Conservation (phyloP, 495 filamentous ascomycete genomes). For the Penicillium diatomitis region DNA sequence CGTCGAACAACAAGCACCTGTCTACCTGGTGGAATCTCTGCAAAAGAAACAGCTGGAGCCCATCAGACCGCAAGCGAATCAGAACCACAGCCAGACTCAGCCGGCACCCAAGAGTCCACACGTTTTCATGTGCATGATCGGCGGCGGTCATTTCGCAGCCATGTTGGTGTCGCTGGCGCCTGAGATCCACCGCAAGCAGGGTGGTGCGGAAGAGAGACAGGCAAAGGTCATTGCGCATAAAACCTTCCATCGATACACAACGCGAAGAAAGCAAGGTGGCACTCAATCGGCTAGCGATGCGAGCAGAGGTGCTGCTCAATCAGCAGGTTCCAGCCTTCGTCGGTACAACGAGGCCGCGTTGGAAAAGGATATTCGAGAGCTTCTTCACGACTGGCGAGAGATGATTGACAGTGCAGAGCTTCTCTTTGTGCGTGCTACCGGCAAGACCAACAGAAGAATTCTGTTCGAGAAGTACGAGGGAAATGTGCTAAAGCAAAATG, state of each 20-base stretch:
- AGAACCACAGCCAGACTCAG: constrained; percentile 38
- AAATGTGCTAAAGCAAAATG: constrained; percentile 72
- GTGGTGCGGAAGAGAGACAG: constrained; percentile 66
- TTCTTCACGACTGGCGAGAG: constrained; percentile 72
- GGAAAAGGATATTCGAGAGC: constrained; percentile 67
- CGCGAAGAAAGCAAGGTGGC: constrained; percentile 89
- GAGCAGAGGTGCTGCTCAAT: constrained; percentile 85
- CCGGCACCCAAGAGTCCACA: constrained; percentile 59
- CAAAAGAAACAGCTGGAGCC: constrained; percentile 67
- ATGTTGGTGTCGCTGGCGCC: constrained; percentile 89
- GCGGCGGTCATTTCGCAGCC: constrained; percentile 92
- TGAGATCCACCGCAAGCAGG: constrained; percentile 58
- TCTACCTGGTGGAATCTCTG: constrained; percentile 53
- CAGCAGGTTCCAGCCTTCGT: constrained; percentile 80
- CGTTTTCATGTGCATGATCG: constrained; percentile 96
- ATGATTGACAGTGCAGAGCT: constrained; percentile 77
- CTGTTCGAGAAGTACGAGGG: constrained; percentile 87
- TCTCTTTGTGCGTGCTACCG: constrained; percentile 82
- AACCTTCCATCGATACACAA: constrained; percentile 96
- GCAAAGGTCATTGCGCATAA: constrained; percentile 87
- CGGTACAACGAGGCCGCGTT: constrained; percentile 90
- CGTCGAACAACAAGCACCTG: constrained; percentile 55
- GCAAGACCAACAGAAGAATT: constrained; percentile 71
- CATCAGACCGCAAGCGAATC: constrained; percentile 37
- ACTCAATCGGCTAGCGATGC: constrained; percentile 87